Conservation (phyloP, 2,329 filamentous ascomycete species). For the Cytospora paraplurivora region DNA sequence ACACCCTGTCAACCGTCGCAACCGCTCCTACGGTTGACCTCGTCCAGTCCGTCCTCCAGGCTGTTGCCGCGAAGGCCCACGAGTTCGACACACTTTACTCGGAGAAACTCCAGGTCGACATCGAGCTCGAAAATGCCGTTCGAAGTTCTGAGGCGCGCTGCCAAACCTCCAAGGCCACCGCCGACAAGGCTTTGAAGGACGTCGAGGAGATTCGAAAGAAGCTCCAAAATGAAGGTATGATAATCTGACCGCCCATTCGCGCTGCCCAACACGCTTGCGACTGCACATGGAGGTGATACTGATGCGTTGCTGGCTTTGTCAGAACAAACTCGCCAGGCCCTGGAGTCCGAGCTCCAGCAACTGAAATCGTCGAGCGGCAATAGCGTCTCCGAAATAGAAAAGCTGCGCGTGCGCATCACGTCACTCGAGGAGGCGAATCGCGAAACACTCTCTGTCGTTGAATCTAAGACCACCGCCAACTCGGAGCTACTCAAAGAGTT, state of each 20-base stretch:
- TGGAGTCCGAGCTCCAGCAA: slow-evolving; percentile 80
- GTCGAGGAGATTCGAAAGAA: slow-evolving; percentile 79
- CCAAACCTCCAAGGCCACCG: slow-evolving; percentile 76
- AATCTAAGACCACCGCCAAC: slow-evolving; percentile 85
- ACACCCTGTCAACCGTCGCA: slow-evolving; percentile 60
- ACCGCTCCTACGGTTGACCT: slow-evolving; percentile 76
- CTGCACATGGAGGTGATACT: neutral
- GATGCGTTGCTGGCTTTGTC: slow-evolving; percentile 32
- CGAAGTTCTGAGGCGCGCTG: slow-evolving; percentile 80
- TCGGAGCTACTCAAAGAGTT: slow-evolving; percentile 85
- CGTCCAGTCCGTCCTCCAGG: slow-evolving; percentile 72
- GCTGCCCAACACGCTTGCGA: slow-evolving; percentile 8
- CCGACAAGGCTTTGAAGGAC: slow-evolving; percentile 83
- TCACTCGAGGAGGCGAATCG: slow-evolving; percentile 90
- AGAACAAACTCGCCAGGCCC: slow-evolving; percentile 75
- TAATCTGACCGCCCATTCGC: slow-evolving; percentile 8
- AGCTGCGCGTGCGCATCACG: slow-evolving; percentile 78
- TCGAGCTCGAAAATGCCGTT: slow-evolving; percentile 90
- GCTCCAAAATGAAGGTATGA: slow-evolving; percentile 77
- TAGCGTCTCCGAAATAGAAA: slow-evolving; percentile 73
- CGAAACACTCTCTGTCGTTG: slow-evolving; percentile 84
- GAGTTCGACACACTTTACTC: slow-evolving; percentile 81
- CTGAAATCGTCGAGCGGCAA: slow-evolving; percentile 75
- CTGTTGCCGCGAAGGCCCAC: slow-evolving; percentile 76
- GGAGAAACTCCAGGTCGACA: slow-evolving; percentile 85